These are phyloP conservation scores for Iberis pinnata DNA, from an alignment of 345 rosid genomes.

Conservation along the genomic window DNA sequence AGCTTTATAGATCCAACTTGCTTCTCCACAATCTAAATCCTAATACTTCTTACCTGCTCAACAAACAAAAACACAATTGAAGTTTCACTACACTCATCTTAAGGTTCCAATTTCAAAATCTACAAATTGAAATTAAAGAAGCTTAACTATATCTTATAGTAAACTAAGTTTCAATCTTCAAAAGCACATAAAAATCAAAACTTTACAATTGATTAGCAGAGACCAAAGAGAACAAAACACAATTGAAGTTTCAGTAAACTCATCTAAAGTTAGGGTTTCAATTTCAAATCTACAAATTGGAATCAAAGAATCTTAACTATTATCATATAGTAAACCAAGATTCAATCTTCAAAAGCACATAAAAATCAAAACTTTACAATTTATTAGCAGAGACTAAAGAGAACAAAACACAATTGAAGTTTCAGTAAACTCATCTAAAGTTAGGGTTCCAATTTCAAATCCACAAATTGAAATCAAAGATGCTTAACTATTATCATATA, in stretches of 20 bases:
- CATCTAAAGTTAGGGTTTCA: background rate
- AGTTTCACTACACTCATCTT: conserved; percentile 3
- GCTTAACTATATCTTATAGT: too few species aligned
- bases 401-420: background rate
- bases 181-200: conserved; percentile 2
- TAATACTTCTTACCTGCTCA: conserved; percentile 29
- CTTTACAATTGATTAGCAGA: too few species aligned
- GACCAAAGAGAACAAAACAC: too few species aligned
- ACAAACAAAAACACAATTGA: conserved; percentile 1
- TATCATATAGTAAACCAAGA: too few species aligned
- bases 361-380: conserved; percentile 18
- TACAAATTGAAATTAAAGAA: too few species aligned
- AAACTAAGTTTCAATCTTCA: background rate
- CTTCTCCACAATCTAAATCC: conserved; percentile 22
- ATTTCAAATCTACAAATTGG: too few species aligned
- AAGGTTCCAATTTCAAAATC: background rate
- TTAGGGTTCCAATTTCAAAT: background rate
- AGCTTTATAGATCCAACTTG: conserved; percentile 21
- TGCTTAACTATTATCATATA: too few species aligned
- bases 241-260: conserved; percentile 4
- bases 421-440: conserved; percentile 9
- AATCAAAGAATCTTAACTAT: too few species aligned
- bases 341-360: background rate
- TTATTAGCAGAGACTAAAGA: too few species aligned
- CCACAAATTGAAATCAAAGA: too few species aligned